Percentiles rank a stretch among this genome's conserved stretches.
phyloP scores from a whole-genome alignment of 73 alveolate species.

The Tetrahymena malaccensis region DNA sequence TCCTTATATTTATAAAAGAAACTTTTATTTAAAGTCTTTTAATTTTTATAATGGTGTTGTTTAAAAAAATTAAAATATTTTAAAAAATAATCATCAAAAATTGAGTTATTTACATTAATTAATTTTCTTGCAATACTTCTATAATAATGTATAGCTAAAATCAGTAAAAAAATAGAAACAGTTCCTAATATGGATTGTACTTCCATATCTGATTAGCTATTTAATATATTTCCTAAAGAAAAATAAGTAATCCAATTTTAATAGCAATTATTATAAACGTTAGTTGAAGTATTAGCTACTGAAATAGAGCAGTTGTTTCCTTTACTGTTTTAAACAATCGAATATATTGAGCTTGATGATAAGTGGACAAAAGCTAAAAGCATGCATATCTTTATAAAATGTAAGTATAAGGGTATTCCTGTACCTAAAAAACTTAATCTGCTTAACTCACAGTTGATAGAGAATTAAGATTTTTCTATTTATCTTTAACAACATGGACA shows the following conservation, averaged over 20 bases:
- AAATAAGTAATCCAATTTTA: not conserved
- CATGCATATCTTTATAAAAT: not conserved
- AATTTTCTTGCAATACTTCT: not conserved
- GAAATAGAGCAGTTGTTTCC: not conserved
- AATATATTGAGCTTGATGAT: not conserved
- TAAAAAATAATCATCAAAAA: too few relatives aligned
- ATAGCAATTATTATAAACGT: not conserved
- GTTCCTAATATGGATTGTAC: not conserved
- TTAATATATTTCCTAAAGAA: not conserved
- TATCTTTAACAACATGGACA: not conserved
- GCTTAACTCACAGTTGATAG: not conserved
- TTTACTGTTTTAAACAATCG: not conserved
- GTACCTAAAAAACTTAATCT: not conserved
- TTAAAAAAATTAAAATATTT: too few relatives aligned
- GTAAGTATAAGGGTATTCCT: not conserved
- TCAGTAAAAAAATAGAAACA: not conserved
- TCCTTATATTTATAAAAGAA: not conserved
- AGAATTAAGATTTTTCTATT: not conserved
- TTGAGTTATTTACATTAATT: not conserved
- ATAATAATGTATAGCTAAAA: not conserved
- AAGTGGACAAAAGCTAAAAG: not conserved
- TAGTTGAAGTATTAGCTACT: not conserved
- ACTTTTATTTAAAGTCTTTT: too few relatives aligned
- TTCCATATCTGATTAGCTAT: not conserved
- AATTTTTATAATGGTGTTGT: too few relatives aligned